phyloP scores from a whole-genome alignment of 768 basidiomycete genomes.

The Cyathus striatus region DNA sequence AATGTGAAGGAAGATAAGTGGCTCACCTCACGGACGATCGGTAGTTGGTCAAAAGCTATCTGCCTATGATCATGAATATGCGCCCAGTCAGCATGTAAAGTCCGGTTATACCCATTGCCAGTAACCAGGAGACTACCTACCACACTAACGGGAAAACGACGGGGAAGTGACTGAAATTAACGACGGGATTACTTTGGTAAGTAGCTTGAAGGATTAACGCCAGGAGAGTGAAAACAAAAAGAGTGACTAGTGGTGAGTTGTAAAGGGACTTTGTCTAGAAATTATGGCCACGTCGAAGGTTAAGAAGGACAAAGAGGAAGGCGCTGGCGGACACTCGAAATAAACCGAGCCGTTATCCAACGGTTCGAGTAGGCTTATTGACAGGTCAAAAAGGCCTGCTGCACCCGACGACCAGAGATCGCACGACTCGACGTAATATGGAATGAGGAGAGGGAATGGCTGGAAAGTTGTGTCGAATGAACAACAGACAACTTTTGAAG shows the following conservation, averaged over 20 bases:
- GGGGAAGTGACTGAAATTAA: conserved; percentile 12
- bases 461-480: conserved; percentile 38
- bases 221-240: conserved; percentile 28
- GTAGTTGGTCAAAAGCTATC: too few species aligned
- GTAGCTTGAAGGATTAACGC: conserved; percentile 15
- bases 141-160: conserved; percentile 7
- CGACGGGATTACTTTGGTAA: conserved; percentile 24
- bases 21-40: background rate
- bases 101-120: too few species aligned
- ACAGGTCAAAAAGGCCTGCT: conserved; percentile 25
- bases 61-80: too few species aligned
- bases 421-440: too few species aligned
- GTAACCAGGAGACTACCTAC: too few species aligned
- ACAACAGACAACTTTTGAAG: conserved; percentile 48
- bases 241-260: conserved; percentile 46
- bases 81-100: too few species aligned
- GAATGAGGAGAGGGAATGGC: conserved; percentile 22
- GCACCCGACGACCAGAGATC: conserved; percentile 18
- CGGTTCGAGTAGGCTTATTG: conserved; percentile 22
- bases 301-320: conserved; percentile 19
- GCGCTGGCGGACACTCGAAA: conserved; percentile 39
- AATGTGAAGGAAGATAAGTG: background rate
- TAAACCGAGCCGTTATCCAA: conserved; percentile 44
- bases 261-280: conserved; percentile 22
- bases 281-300: conserved; percentile 30